Evolutionary conservation across 352 stramenopile genomes (phyloP).

Genomic region (Phytophthora syringae): DNA sequence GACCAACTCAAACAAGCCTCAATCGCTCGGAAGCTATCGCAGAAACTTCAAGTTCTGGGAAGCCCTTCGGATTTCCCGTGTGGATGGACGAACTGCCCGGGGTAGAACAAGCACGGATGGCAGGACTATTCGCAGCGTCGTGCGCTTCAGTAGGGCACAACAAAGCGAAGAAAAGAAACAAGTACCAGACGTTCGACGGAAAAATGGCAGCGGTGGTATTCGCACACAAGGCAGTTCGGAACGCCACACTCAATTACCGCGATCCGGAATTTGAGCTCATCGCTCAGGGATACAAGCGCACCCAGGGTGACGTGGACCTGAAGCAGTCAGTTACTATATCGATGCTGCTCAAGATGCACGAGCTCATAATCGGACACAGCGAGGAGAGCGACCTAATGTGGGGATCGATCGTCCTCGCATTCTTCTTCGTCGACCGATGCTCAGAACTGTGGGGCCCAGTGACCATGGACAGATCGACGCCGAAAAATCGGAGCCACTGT

Average conservation of each 20-base stretch:
- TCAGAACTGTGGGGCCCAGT: constrained; percentile 32
- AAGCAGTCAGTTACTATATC: constrained; percentile 46
- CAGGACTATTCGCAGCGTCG: constrained; percentile 20
- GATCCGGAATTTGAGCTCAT: constrained; percentile 39
- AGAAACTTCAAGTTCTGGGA: constrained; percentile 15
- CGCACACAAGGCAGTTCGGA: constrained; percentile 26
- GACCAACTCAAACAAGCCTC: not conserved
- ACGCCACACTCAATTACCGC: constrained; percentile 35
- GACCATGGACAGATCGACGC: not conserved
- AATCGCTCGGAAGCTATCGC: not conserved
- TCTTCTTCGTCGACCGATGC: constrained; percentile 23
- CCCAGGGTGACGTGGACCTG: constrained; percentile 31
- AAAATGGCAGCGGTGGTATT: constrained; percentile 38
- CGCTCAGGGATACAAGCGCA: constrained; percentile 34
- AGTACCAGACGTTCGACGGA: constrained; percentile 29
- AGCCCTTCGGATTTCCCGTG: constrained; percentile 7
- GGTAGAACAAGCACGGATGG: constrained; percentile 25
- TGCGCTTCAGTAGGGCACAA: constrained; percentile 27
- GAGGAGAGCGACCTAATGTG: not conserved
- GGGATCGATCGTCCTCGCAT: constrained; percentile 3
- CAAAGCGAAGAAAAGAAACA: constrained; percentile 28
- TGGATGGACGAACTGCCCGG: constrained; percentile 31
- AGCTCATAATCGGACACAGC: constrained; percentile 12
- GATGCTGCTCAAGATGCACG: constrained; percentile 32
- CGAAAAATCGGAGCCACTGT: not conserved